phyloP scores from a whole-genome alignment of 2,329 filamentous ascomycete genomes.

The Falciphora oryzae region DNA sequence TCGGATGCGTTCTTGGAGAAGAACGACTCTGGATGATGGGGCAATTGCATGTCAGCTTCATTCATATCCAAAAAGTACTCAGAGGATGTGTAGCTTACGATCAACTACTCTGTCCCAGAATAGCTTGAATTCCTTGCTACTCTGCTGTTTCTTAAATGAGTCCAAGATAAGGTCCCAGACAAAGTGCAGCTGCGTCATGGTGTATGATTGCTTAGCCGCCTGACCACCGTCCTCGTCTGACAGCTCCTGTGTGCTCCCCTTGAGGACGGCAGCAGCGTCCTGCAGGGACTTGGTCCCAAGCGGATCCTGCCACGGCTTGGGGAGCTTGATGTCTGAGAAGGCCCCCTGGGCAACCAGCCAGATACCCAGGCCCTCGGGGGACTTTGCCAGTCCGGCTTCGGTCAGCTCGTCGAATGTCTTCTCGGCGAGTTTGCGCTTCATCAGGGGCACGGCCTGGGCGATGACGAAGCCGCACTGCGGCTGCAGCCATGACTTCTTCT shows the following conservation, averaged over 20 bases:
- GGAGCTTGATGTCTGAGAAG: slow-evolving; percentile 60
- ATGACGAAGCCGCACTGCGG: slow-evolving; percentile 83
- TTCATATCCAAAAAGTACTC: neutral
- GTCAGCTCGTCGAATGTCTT: slow-evolving; percentile 57
- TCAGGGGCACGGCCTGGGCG: slow-evolving; percentile 63
- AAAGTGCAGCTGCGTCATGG: slow-evolving; percentile 77
- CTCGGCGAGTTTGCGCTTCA: slow-evolving; percentile 52
- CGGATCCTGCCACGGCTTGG: slow-evolving; percentile 75
- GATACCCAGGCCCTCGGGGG: slow-evolving; percentile 82
- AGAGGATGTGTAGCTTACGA: slow-evolving; percentile 47
- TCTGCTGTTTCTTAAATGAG: slow-evolving; percentile 35
- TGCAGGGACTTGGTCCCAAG: slow-evolving; percentile 62
- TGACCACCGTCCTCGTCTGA: slow-evolving; percentile 36
- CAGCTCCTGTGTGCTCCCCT: slow-evolving; percentile 59
- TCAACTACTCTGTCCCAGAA: slow-evolving; percentile 89
- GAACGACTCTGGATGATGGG: slow-evolving; percentile 58
- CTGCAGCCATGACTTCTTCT: slow-evolving; percentile 82
- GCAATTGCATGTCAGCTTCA: neutral
- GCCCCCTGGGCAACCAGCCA: slow-evolving; percentile 67
- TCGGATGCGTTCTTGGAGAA: slow-evolving; percentile 79
- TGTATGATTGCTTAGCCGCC: slow-evolving; percentile 61
- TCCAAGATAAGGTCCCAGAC: slow-evolving; percentile 78
- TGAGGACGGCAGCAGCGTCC: slow-evolving; percentile 69
- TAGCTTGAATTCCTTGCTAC: slow-evolving; percentile 53
- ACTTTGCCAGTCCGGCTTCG: slow-evolving; percentile 60